These are phyloP conservation scores for Penicillium paradoxum DNA, from an alignment of 495 filamentous ascomycete species.

Conservation along the genomic window DNA sequence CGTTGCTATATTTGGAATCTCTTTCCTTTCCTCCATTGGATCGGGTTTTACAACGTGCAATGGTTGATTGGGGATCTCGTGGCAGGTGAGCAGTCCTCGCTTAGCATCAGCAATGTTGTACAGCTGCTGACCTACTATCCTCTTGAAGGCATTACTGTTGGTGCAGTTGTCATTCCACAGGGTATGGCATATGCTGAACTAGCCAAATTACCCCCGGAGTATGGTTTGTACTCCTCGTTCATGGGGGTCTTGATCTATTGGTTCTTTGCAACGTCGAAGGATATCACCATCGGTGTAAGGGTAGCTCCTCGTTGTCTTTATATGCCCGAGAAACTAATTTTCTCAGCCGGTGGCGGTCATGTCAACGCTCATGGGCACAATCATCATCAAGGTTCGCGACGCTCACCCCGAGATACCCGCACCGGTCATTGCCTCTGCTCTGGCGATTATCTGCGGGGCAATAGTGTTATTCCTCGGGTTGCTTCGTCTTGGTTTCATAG, in stretches of 20 bases:
- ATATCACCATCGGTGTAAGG: slow-evolving; percentile 93
- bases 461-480: slow-evolving; percentile 78
- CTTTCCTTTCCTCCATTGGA: slow-evolving; percentile 84
- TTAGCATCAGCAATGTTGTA: not conserved
- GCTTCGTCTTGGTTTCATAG: slow-evolving; percentile 77
- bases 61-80: slow-evolving; percentile 85
- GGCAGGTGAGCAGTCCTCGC: slow-evolving; percentile 48
- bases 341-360: slow-evolving; percentile 84
- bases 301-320: not conserved
- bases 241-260: slow-evolving; percentile 93
- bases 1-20: slow-evolving; percentile 56
- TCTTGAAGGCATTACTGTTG: slow-evolving; percentile 69
- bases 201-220: slow-evolving; percentile 69
- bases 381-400: slow-evolving; percentile 56
- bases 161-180: slow-evolving; percentile 91
- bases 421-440: slow-evolving; percentile 65
- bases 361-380: slow-evolving; percentile 76
- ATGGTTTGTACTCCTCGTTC: slow-evolving; percentile 89
- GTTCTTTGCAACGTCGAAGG: slow-evolving; percentile 97
- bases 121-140: not conserved
- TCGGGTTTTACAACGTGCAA: slow-evolving; percentile 72
- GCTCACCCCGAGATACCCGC: slow-evolving; percentile 49
- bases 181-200: slow-evolving; percentile 92
- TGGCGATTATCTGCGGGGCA: slow-evolving; percentile 70
- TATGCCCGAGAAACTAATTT: slow-evolving; percentile 14